Evolutionary conservation across 148 eudicot species (phyloP).

Genomic region (Fallopia convolvulus): DNA sequence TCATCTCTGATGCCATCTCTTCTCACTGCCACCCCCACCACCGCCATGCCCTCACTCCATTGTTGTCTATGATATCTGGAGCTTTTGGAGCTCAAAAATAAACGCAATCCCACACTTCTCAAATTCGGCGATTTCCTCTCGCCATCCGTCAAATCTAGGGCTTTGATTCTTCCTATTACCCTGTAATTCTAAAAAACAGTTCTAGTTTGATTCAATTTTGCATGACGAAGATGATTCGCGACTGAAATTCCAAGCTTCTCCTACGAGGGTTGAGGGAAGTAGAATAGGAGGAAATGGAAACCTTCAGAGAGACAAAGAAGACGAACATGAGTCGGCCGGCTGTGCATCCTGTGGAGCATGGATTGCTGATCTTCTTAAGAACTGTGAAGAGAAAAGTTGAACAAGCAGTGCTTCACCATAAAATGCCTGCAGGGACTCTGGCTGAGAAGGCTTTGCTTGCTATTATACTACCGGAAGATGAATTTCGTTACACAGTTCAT

Average conservation of each 20-base stretch:
- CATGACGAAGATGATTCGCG: background rate
- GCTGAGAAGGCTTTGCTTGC: constrained; percentile 98
- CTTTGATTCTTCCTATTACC: background rate
- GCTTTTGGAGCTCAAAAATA: background rate
- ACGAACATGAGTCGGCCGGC: constrained; percentile 59
- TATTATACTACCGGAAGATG: constrained; percentile 85
- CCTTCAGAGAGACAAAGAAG: background rate
- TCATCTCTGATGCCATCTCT: too few species aligned
- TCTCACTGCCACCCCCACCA: too few species aligned
- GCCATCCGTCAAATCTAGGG: background rate
- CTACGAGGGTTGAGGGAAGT: background rate
- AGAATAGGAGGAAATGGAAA: background rate
- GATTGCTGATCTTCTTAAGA: background rate
- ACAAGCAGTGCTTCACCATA: background rate
- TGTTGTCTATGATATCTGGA: too few species aligned
- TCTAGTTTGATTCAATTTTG: background rate
- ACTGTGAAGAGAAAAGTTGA: background rate
- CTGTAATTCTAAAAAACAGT: background rate
- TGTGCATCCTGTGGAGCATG: constrained; percentile 62
- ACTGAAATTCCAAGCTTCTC: background rate
- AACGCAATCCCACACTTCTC: background rate
- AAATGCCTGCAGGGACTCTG: constrained; percentile 58
- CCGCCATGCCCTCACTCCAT: too few species aligned
- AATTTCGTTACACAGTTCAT: constrained; percentile 68
- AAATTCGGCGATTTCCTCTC: constrained; percentile 3